phyloP scores from a whole-genome alignment of 495 filamentous ascomycete species.

The Peziza echinospora region DNA sequence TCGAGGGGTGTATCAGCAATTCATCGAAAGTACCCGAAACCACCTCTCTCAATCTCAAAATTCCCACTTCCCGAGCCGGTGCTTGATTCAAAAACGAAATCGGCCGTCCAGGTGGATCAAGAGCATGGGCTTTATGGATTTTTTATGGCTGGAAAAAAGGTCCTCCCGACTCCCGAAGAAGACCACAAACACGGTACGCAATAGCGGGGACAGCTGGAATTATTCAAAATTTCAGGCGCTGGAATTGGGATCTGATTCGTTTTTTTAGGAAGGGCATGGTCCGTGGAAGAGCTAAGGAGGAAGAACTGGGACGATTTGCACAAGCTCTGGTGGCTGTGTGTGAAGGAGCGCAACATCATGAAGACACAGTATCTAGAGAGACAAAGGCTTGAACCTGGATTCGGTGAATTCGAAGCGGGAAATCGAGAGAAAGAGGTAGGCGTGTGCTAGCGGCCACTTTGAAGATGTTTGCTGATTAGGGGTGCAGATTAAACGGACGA shows the following conservation, averaged over 20 bases:
- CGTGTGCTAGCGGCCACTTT: constrained; percentile 1
- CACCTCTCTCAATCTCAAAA: constrained; percentile 45
- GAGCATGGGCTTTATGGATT: constrained; percentile 90
- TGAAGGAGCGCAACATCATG: constrained; percentile 78
- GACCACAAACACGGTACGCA: constrained; percentile 41
- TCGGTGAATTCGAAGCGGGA: constrained; percentile 41
- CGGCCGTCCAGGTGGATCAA: constrained; percentile 34
- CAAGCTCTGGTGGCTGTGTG: constrained; percentile 80
- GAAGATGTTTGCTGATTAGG: neutral
- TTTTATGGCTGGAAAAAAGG: constrained; percentile 44
- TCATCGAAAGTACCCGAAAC: constrained; percentile 51
- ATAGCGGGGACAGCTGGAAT: neutral
- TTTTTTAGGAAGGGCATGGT: constrained; percentile 51
- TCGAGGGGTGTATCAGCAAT: constrained; percentile 62
- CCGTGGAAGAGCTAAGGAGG: constrained; percentile 60
- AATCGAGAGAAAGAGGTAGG: constrained; percentile 41
- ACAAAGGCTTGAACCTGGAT: constrained; percentile 37
- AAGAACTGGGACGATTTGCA: constrained; percentile 93
- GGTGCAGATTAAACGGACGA: constrained; percentile 41
- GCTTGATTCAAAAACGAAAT: constrained; percentile 26
- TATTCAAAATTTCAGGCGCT: neutral
- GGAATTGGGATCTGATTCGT: neutral
- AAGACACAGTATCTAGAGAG: constrained; percentile 52
- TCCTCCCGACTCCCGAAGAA: constrained; percentile 45
- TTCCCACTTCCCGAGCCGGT: constrained; percentile 55